Percentiles rank a stretch among this genome's conserved stretches.
These are phyloP conservation scores for Caloboletus inedulis DNA, from an alignment of 1,284 basidiomycete genomes.

Conservation along the genomic window DNA sequence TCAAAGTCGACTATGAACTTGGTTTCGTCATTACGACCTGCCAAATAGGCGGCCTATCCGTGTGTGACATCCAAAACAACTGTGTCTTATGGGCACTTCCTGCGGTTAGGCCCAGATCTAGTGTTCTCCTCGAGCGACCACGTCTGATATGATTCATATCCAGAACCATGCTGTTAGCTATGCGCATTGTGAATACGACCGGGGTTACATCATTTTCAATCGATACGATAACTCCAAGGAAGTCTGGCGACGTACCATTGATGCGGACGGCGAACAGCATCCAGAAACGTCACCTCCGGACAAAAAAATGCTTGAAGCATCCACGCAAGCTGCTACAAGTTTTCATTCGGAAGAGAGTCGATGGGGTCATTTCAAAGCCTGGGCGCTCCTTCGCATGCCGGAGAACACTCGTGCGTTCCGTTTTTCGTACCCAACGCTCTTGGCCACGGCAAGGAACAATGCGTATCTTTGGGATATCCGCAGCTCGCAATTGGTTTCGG, in stretches of 20 bases:
- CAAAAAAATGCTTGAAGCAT: slow-evolving; percentile 33
- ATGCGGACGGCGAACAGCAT: slow-evolving; percentile 28
- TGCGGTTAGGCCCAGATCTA: slow-evolving; percentile 32
- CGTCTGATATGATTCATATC: slow-evolving; percentile 8
- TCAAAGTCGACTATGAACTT: slow-evolving; percentile 65
- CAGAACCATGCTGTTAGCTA: slow-evolving; percentile 52
- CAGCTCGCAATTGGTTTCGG: slow-evolving; percentile 44
- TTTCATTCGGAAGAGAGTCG: slow-evolving; percentile 9
- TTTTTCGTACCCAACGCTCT: slow-evolving; percentile 62
- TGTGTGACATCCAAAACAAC: slow-evolving; percentile 50
- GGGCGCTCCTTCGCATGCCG: slow-evolving; percentile 51
- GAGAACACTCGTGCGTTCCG: slow-evolving; percentile 56
- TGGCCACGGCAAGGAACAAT: slow-evolving; percentile 42
- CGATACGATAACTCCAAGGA: slow-evolving; percentile 55
- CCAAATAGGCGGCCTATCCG: slow-evolving; percentile 49
- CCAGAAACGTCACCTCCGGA: slow-evolving; percentile 36
- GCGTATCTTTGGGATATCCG: slow-evolving; percentile 63
- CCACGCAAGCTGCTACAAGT: slow-evolving; percentile 12
- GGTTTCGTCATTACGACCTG: slow-evolving; percentile 59
- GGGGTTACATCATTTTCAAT: slow-evolving; percentile 69
- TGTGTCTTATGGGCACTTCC: slow-evolving; percentile 56
- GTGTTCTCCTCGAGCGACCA: not conserved
- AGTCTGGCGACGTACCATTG: slow-evolving; percentile 56
- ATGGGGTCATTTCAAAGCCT: slow-evolving; percentile 55
- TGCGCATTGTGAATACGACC: slow-evolving; percentile 73